A percentile compares a stretch with the other conserved stretches of the same genome.
These are phyloP conservation scores for Pisolithus microcarpus DNA, from an alignment of 768 basidiomycete genomes.

Conservation along the genomic window DNA sequence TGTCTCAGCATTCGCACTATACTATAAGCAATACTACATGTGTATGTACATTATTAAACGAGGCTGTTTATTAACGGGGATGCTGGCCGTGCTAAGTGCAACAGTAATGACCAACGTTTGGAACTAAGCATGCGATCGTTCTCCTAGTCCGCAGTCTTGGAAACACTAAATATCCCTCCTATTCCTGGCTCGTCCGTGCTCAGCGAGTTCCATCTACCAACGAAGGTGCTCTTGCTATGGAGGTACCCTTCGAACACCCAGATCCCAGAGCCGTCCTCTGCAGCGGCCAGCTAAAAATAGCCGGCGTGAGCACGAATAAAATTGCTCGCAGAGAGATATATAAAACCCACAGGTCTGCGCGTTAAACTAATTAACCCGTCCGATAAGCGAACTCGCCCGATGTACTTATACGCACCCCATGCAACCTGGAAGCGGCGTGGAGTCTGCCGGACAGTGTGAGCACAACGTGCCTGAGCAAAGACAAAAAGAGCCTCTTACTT, in stretches of 20 bases:
- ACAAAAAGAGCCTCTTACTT: conserved; percentile 20
- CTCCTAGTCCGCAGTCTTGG: conserved; percentile 29
- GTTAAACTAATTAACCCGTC: conserved; percentile 57
- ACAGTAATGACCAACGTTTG: not conserved
- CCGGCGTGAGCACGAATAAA: conserved; percentile 1
- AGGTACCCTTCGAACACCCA: conserved; percentile 57
- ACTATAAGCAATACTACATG: not conserved
- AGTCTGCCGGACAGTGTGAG: conserved; percentile 37
- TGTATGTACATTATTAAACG: not conserved
- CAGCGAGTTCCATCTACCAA: conserved; percentile 48
- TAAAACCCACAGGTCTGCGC: conserved; percentile 48
- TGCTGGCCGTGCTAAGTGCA: no score
- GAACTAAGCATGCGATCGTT: not conserved
- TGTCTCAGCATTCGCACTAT: not conserved
- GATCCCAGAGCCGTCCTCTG: conserved; percentile 35
- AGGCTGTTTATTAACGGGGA: no score
- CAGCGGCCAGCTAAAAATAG: conserved; percentile 33
- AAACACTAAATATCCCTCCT: conserved; percentile 54
- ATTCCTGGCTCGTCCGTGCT: conserved; percentile 28
- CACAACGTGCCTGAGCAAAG: conserved; percentile 10
- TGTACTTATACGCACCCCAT: conserved; percentile 61
- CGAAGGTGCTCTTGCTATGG: conserved; percentile 40
- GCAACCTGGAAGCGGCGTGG: conserved; percentile 46
- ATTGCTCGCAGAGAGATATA: not conserved
- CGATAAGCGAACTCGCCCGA: conserved; percentile 45